Percentiles rank a stretch among this genome's conserved stretches.
Evolutionary conservation across 1,284 basidiomycete genomes (phyloP).

Genomic region (Wallemia mellicola): DNA sequence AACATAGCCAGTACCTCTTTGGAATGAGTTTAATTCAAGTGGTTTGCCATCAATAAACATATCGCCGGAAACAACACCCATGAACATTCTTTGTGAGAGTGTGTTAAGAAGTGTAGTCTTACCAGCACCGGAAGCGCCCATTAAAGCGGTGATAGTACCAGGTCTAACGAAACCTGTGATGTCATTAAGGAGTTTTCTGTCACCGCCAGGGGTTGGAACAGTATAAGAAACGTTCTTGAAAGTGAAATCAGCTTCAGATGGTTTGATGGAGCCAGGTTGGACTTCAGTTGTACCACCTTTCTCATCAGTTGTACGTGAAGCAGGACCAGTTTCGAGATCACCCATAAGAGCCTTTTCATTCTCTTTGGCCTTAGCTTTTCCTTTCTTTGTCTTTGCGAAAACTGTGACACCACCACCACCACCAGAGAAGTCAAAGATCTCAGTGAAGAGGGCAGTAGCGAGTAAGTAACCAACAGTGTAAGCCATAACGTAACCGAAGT

Average conservation of each 20-base stretch:
- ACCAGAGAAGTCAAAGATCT: neutral
- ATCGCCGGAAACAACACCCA: slow-evolving; percentile 12
- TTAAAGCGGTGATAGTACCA: slow-evolving; percentile 71
- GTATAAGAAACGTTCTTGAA: neutral
- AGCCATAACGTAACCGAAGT: neutral
- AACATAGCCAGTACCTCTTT: slow-evolving; percentile 20
- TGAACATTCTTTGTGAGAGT: neutral
- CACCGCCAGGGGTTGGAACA: slow-evolving; percentile 5
- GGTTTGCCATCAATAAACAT: slow-evolving; percentile 19
- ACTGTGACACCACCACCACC: neutral
- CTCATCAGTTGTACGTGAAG: neutral
- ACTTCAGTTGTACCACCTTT: neutral
- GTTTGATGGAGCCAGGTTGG: neutral
- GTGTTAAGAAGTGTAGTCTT: slow-evolving; percentile 35
- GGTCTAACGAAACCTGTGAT: slow-evolving; percentile 57
- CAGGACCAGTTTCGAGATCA: neutral
- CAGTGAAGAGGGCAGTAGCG: neutral
- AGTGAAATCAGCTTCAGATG: neutral
- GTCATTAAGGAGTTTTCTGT: slow-evolving; percentile 37
- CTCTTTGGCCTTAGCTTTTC: neutral
- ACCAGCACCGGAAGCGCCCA: slow-evolving; percentile 86
- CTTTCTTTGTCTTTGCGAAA: neutral
- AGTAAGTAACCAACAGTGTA: neutral
- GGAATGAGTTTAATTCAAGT: slow-evolving; percentile 20
- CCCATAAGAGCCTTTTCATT: neutral